These are phyloP conservation scores for Orbilia ellipsospora DNA, from an alignment of 2,329 filamentous ascomycete species.

Conservation along the genomic window DNA sequence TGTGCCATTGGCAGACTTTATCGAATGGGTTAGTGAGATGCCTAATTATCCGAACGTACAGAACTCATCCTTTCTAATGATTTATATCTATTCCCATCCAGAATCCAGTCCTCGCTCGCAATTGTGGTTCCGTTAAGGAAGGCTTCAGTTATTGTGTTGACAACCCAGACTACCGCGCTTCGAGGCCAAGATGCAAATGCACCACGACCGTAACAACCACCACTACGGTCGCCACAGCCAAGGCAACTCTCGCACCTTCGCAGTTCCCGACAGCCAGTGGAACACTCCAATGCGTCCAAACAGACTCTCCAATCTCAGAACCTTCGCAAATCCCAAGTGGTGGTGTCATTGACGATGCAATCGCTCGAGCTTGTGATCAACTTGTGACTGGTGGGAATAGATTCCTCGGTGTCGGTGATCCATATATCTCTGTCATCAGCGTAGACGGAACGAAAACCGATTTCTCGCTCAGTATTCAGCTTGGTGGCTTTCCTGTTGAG, in stretches of 20 bases:
- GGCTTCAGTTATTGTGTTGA: constrained; percentile 18
- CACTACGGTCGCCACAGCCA: not conserved
- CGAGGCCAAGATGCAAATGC: constrained; percentile 5
- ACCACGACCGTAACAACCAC: not conserved
- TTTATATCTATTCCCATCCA: not conserved
- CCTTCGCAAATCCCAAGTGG: constrained; percentile 6
- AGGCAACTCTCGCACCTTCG: constrained; percentile 4
- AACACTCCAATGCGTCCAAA: constrained; percentile 5
- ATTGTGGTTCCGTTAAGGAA: constrained; percentile 7
- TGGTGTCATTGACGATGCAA: constrained; percentile 3
- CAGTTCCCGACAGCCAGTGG: constrained; percentile 10
- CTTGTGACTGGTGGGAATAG: not conserved
- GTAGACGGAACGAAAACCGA: constrained; percentile 5
- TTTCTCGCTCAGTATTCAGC: constrained; percentile 3
- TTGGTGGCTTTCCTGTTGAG: constrained; percentile 7
- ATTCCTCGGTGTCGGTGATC: not conserved
- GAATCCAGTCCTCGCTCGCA: constrained; percentile 13
- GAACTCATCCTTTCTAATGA: too few relatives aligned
- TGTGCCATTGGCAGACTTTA: constrained; percentile 1
- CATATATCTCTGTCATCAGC: not conserved
- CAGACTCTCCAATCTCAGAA: constrained; percentile 5
- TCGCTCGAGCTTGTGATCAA: constrained; percentile 4
- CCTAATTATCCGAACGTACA: not conserved
- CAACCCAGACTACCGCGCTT: constrained; percentile 5
- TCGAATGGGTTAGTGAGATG: not conserved